Percentiles rank a stretch among this genome's conserved stretches.
Conservation (phyloP, 108 stramenopile species). For the Conticribra guillardii region DNA sequence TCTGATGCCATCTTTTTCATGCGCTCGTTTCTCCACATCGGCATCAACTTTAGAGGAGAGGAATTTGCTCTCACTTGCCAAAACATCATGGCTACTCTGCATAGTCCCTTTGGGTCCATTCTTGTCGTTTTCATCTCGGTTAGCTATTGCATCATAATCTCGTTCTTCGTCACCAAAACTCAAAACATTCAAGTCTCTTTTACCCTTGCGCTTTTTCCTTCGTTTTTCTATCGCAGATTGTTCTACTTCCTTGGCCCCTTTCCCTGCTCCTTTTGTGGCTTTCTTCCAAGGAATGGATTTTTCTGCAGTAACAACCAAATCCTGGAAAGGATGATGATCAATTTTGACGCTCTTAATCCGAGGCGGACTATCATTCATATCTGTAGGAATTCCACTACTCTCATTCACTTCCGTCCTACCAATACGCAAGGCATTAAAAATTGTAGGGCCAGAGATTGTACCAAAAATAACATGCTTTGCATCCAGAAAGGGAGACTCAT, state of each 20-base stretch:
- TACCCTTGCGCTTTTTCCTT: conserved; percentile 76
- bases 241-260: conserved; percentile 12
- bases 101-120: conserved; percentile 39
- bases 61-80: conserved; percentile 44
- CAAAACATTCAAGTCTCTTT: conserved; percentile 80
- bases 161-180: conserved; percentile 88
- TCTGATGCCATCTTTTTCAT: conserved; percentile 9
- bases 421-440: conserved; percentile 94
- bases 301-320: conserved; percentile 71
- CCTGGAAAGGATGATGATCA: conserved; percentile 83
- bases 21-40: conserved; percentile 8
- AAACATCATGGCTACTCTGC: conserved; percentile 71
- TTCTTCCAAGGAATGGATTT: conserved; percentile 63
- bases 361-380: conserved; percentile 63
- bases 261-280: conserved; percentile 33
- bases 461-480: conserved; percentile 94
- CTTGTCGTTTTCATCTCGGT: background rate
- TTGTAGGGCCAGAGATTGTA: conserved; percentile 87
- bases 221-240: conserved; percentile 43
- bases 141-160: conserved; percentile 52
- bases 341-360: conserved; percentile 79
- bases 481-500: conserved; percentile 87
- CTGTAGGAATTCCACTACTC: conserved; percentile 46
- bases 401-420: conserved; percentile 82
- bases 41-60: conserved; percentile 45